Percentiles rank a stretch among this genome's conserved stretches.
These are phyloP conservation scores for Botrytis pseudocinerea DNA, from an alignment of 2,329 filamentous ascomycete genomes.

Conservation along the genomic window DNA sequence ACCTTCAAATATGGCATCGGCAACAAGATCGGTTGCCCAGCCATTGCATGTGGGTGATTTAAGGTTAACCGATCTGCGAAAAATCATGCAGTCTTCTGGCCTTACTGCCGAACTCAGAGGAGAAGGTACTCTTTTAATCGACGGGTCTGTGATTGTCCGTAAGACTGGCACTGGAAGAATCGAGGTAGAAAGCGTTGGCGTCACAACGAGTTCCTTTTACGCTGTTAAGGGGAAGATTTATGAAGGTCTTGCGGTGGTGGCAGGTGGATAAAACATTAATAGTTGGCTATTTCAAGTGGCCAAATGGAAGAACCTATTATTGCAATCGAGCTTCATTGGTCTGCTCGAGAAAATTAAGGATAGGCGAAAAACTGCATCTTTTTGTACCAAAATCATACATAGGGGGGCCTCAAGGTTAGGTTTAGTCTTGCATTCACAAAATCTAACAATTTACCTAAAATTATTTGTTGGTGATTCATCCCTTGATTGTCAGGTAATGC, in stretches of 20 bases:
- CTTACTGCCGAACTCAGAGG: slow-evolving; percentile 91
- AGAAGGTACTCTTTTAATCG: slow-evolving; percentile 87
- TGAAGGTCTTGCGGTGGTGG: slow-evolving; percentile 85
- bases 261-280: slow-evolving; percentile 23
- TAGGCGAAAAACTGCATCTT: slow-evolving; percentile 20
- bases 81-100: slow-evolving; percentile 77
- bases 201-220: slow-evolving; percentile 70
- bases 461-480: neutral
- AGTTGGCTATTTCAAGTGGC: neutral
- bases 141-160: slow-evolving; percentile 81
- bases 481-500: neutral
- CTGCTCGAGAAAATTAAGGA: neutral
- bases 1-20: slow-evolving; percentile 63
- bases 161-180: slow-evolving; percentile 87
- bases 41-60: slow-evolving; percentile 94
- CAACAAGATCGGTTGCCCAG: slow-evolving; percentile 74
- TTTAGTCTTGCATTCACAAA: neutral
- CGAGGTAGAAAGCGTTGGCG: slow-evolving; percentile 77
- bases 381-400: slow-evolving; percentile 11
- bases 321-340: neutral
- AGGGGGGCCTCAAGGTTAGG: slow-evolving; percentile 14
- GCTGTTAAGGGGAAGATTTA: slow-evolving; percentile 91
- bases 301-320: neutral
- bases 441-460: neutral
- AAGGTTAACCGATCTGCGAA: slow-evolving; percentile 81